phyloP scores from a whole-genome alignment of 768 basidiomycete species.

The Trametes maxima region DNA sequence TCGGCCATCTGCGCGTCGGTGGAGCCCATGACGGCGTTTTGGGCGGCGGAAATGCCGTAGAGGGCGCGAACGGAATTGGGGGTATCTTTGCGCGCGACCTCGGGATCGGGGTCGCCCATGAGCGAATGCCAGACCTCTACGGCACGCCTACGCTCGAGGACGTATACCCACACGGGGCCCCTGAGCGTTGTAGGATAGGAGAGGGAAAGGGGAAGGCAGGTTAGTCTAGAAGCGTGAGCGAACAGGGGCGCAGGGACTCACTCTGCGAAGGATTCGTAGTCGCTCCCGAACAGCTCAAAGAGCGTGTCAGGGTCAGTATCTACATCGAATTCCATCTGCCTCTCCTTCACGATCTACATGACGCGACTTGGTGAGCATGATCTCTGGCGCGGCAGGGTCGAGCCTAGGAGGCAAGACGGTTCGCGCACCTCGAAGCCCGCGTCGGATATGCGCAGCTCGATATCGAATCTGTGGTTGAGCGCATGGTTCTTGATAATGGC shows the following conservation, averaged over 20 bases:
- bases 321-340: slow-evolving; percentile 87
- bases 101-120: slow-evolving; percentile 69
- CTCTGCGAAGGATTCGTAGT: slow-evolving; percentile 75
- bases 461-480: slow-evolving; percentile 71
- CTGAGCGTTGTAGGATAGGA: slow-evolving; percentile 37
- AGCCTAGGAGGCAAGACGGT: not conserved
- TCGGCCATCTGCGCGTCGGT: slow-evolving; percentile 70
- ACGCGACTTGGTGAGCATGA: not conserved
- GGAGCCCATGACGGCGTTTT: slow-evolving; percentile 77
- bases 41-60: slow-evolving; percentile 54
- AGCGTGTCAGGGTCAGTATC: slow-evolving; percentile 81
- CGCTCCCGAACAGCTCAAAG: slow-evolving; percentile 79
- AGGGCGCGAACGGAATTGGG: slow-evolving; percentile 73
- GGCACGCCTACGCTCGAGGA: slow-evolving; percentile 79
- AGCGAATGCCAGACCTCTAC: slow-evolving; percentile 80
- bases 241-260: slow-evolving; percentile 43
- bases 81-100: slow-evolving; percentile 51
- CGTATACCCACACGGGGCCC: slow-evolving; percentile 90
- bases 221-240: not conserved
- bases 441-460: slow-evolving; percentile 77
- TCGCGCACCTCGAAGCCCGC: slow-evolving; percentile 78
- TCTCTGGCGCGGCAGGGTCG: not conserved
- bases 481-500: slow-evolving; percentile 87
- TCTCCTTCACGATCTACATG: slow-evolving; percentile 76
- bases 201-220: not conserved